Base-by-base conservation (phyloP, 352 stramenopile genomes). In the Phytophthora megakarya region DNA sequence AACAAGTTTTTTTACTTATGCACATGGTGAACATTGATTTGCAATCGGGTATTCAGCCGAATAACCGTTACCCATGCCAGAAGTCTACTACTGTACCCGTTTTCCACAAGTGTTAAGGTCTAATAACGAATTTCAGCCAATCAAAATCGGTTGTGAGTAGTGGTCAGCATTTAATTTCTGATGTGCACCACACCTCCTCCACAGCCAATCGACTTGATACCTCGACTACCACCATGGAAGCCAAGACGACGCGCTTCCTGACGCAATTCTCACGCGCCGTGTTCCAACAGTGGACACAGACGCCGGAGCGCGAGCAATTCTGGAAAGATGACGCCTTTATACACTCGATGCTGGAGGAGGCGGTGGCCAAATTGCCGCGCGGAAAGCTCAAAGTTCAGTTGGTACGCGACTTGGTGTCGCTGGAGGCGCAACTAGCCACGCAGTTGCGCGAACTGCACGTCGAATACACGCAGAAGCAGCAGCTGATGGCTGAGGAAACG, bases 271-370 rank as follows among this genome's bases (percentile, higher is more conserved):
- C 68, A 18, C 67, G 69, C 39, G 74, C 69, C 13, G 70, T 88
- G 22, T 90, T 89, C 61, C 45, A 72, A 47, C 77, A 88, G 68
- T 90, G 81, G 81, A 65, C 47, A 32, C 59, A 81, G 56, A 57
- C 75, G 46, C 18, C 50, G 6, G 45, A 62, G n/a, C 56, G 69
- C 8, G 62, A 74, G 44, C 74, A 70, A 26, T 90, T 90, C 68
- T 90, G 81, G 81, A 51, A 66, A 8, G 60, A 88, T 66, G 61
- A 49, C 1, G 19, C 48, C 18, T 76, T 76, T 42, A 51, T 90
- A 49, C 71, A 54, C 48, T 26, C 50, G 4, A 59, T 81, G 33
- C 66, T 90, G n/a, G 70, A 90, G 53, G 79, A 89, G 30, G 79
- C 75, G 2, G 67, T 78, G 30, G 77, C 81, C 46, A 90, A 90